A percentile compares a stretch with the other conserved stretches of the same genome.
These are phyloP conservation scores for Buddleja alternifolia DNA, from an alignment of 257 asterid genomes.

Conservation along the genomic window DNA sequence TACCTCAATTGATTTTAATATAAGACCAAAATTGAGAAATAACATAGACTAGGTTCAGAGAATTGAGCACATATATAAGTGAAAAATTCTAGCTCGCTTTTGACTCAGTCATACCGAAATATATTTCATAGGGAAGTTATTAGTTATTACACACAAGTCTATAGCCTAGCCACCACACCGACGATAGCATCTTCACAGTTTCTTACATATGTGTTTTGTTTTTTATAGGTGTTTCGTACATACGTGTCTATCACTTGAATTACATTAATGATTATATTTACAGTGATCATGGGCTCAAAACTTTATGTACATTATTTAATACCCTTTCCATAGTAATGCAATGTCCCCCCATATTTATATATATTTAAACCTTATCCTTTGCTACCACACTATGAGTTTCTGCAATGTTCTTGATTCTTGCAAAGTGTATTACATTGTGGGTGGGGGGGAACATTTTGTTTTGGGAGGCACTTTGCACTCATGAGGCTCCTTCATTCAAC, in stretches of 20 bases:
- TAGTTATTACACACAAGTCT: too few relatives aligned
- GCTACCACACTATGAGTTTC: conserved; percentile 30
- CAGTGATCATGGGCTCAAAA: conserved; percentile 33
- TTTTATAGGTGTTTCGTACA: too few relatives aligned
- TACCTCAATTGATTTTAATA: conserved; percentile 19
- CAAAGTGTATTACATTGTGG: conserved; percentile 20
- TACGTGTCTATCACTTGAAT: conserved; percentile 31
- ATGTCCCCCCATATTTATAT: conserved; percentile 20
- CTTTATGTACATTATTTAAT: conserved; percentile 23
- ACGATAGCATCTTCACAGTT: conserved; percentile 30
- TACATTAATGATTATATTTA: conserved; percentile 25
- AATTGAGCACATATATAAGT: conserved; percentile 31
- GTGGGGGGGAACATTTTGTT: conserved; percentile 32
- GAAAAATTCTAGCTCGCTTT: too few relatives aligned
- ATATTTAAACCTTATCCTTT: conserved; percentile 33
- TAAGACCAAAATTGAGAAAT: conserved; percentile 24
- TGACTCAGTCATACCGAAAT: too few relatives aligned
- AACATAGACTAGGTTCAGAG: background rate
- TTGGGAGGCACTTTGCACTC: conserved; percentile 41
- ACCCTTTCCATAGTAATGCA: conserved; percentile 7
- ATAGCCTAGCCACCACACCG: conserved; percentile 29
- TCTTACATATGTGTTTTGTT: too few relatives aligned
- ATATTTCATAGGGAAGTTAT: too few relatives aligned
- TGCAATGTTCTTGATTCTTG: conserved; percentile 36
- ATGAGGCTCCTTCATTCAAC: conserved; percentile 36